Percentiles rank a stretch among this genome's conserved stretches.
phyloP scores from a whole-genome alignment of 495 filamentous ascomycete species.

The Hyphodiscus hymeniophilus region DNA sequence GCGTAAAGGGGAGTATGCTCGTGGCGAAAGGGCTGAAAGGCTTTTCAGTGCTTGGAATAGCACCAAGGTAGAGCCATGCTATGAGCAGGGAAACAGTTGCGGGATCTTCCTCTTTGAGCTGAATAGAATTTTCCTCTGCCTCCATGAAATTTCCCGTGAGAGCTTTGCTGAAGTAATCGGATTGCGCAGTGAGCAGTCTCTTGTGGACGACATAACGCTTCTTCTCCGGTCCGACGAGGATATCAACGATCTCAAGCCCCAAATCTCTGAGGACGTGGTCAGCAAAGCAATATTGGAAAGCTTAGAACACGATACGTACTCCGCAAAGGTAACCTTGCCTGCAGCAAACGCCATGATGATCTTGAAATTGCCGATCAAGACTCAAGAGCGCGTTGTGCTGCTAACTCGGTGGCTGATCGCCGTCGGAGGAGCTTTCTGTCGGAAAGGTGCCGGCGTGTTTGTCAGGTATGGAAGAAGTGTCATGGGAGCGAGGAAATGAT shows the following conservation, averaged over 20 bases:
- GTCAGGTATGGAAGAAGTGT: too few species aligned
- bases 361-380: too few species aligned
- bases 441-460: too few species aligned
- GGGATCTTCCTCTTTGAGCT: conserved; percentile 8
- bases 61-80: conserved; percentile 11
- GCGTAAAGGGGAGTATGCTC: background rate
- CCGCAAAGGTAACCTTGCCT: background rate
- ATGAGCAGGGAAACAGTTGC: conserved; percentile 5
- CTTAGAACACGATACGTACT: conserved; percentile 1
- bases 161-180: conserved; percentile 14
- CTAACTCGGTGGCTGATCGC: too few species aligned
- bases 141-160: conserved; percentile 18
- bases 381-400: too few species aligned
- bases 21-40: background rate
- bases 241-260: background rate
- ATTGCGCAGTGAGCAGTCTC: conserved; percentile 8
- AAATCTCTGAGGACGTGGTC: conserved; percentile 1
- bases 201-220: conserved; percentile 12
- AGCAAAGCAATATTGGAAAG: background rate
- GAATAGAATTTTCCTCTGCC: conserved; percentile 10
- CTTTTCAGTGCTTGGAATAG: conserved; percentile 4
- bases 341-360: background rate
- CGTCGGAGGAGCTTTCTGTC: too few species aligned
- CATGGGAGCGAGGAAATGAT: background rate
- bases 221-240: conserved; percentile 7